Conservation (phyloP, 768 basidiomycete species). For the Boletales sp. region DNA sequence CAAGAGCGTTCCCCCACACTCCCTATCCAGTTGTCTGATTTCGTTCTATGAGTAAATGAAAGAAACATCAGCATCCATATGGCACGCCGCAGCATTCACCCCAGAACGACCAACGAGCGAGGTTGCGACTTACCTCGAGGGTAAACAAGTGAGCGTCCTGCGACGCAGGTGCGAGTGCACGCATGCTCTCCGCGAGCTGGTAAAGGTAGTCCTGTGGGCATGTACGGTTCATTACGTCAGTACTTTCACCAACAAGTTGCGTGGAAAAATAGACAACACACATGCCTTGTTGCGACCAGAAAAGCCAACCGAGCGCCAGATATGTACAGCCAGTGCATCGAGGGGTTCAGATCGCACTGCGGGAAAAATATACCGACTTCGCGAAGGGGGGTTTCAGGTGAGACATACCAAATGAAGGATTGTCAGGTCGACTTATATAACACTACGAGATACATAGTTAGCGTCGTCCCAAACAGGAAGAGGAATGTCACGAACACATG, state of each 20-base stretch:
- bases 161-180: constrained; percentile 67
- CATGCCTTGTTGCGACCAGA: constrained; percentile 86
- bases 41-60: no score
- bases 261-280: no score
- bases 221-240: not conserved
- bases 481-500: constrained; percentile 13
- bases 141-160: constrained; percentile 73
- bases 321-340: constrained; percentile 60
- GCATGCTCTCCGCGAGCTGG: constrained; percentile 66
- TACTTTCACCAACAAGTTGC: no score
- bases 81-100: no score
- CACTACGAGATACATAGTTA: constrained; percentile 42
- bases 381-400: not conserved
- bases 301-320: constrained; percentile 76
- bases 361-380: not conserved
- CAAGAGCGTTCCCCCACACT: no score
- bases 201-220: constrained; percentile 78
- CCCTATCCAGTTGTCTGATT: no score
- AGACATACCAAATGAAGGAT: constrained; percentile 79
- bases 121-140: constrained; percentile 54
- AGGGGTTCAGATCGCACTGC: constrained; percentile 82
- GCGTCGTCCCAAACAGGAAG: not conserved
- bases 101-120: no score
- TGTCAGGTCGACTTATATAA: constrained; percentile 84
- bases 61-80: no score